Base-by-base conservation (phyloP, 352 stramenopile genomes). In the Aphanomyces euteiches region DNA sequence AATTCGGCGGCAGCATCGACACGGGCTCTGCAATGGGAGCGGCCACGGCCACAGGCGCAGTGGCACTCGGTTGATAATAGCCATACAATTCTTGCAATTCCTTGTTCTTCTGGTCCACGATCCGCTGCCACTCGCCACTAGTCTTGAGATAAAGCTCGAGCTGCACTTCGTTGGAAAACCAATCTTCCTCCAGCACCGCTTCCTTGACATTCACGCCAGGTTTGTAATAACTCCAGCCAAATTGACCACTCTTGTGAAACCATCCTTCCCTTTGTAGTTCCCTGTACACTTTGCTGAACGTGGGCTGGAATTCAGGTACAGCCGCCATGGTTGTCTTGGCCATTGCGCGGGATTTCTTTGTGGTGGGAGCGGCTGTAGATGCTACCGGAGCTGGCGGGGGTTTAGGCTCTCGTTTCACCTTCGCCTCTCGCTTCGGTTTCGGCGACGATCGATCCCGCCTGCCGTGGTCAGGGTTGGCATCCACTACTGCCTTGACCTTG, bases 141-240 rank as follows among this genome's bases (percentile, higher is more conserved):
- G 54, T 40, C 54, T 61, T 61, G 54, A 61, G 54, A 37, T 61
- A 61, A 3, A 45, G 54, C 54, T 61, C 54, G 6, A 61, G 28
- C 12, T 61, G 54, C 19, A 61, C 54, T 61, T 61, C 54, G 54
- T 61, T 61, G 6, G 54, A 61, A 39, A 40, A 61, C 54, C 39
- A 21, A 39, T 61, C 54, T 37, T 61, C 54, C 28, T 61, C 54
- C 8, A 61, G 54, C 54, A 40, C 8, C 5, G 54, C 54, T 41
- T 61, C 28, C 5, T 61, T 61, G 15, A 61, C 54, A n/a, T 21
- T 17, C 7, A 37, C 43, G 13, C 54, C 54, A 41, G 54, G 54
- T 37, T 61, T 61, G 54, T 61, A 61, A 37, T 61, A 61, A 37
- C 54, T 43, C 54, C 54, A 61, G 7, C 54, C 54, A 61, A 61